These are phyloP conservation scores for Leccinum ochraceum DNA, from an alignment of 768 basidiomycete genomes.

Conservation along the genomic window DNA sequence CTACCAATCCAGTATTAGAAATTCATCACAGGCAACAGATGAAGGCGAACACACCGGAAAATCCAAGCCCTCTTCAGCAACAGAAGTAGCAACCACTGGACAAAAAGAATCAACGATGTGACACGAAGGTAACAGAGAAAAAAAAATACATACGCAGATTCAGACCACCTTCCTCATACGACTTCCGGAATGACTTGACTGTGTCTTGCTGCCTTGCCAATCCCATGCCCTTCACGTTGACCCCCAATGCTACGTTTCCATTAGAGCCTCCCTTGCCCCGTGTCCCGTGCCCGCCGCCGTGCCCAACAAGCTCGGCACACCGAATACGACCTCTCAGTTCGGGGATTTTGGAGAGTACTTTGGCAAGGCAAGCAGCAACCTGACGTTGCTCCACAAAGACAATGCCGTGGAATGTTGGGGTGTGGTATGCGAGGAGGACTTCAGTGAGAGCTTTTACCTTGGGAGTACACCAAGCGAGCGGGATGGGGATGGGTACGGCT, in stretches of 20 bases:
- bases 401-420: constrained; percentile 70
- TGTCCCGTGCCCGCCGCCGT: constrained; percentile 45
- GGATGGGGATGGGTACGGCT: constrained; percentile 42
- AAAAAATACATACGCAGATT: constrained; percentile 59
- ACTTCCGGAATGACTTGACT: constrained; percentile 62
- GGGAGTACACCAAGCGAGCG: constrained; percentile 69
- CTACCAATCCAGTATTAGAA: constrained; percentile 37
- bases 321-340: constrained; percentile 56
- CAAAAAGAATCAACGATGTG: background rate
- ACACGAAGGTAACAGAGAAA: background rate
- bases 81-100: constrained; percentile 77
- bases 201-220: constrained; percentile 56
- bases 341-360: constrained; percentile 60
- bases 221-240: constrained; percentile 52
- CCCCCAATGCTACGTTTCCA: constrained; percentile 24
- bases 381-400: constrained; percentile 89
- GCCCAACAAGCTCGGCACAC: constrained; percentile 70
- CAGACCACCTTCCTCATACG: constrained; percentile 63
- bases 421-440: constrained; percentile 55
- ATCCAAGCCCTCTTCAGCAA: constrained; percentile 92
- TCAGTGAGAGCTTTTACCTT: constrained; percentile 67
- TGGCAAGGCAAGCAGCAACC: constrained; percentile 68
- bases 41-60: constrained; percentile 59
- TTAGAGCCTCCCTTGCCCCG: constrained; percentile 21
- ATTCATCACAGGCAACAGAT: background rate